A percentile compares a stretch with the other conserved stretches of the same genome.
Conservation (phyloP, 2,329 filamentous ascomycete species). For the Lasiodiplodia citricola region DNA sequence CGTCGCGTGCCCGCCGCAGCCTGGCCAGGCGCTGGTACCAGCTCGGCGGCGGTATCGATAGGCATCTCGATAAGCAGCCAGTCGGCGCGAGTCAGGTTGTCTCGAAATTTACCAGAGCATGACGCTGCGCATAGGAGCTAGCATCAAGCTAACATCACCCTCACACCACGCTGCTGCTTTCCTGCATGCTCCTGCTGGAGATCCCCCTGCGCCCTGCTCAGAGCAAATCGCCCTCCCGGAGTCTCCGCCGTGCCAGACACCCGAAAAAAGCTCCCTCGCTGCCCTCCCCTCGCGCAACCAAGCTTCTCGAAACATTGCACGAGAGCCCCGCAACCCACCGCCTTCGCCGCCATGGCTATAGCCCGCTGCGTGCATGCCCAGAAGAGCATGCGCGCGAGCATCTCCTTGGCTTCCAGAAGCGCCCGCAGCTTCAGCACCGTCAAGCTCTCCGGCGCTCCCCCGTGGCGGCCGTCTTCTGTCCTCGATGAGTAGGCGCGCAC, state of each 20-base stretch:
- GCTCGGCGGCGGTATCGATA: neutral
- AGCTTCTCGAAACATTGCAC: neutral
- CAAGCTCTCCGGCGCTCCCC: conserved; percentile 47
- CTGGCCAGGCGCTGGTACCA: neutral
- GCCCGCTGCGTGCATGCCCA: conserved; percentile 9
- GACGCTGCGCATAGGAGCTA: conserved; percentile 16
- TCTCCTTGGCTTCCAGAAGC: neutral
- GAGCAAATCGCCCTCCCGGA: neutral
- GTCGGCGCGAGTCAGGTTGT: conserved; percentile 12
- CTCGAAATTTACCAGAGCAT: conserved; percentile 9
- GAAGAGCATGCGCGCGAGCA: conserved; percentile 7
- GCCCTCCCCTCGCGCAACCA: neutral
- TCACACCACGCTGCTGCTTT: conserved; percentile 13
- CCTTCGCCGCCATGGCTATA: conserved; percentile 14
- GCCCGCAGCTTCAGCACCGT: neutral
- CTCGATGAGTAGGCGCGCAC: conserved; percentile 61
- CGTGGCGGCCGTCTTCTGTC: conserved; percentile 63
- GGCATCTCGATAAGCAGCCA: neutral
- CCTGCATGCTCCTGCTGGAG: neutral
- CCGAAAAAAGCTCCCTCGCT: neutral
- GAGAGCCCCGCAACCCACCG: conserved; percentile 2
- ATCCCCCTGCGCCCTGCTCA: neutral
- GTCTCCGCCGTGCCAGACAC: neutral
- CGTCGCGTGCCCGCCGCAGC: neutral
- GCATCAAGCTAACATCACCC: conserved; percentile 16